Evolutionary conservation across 2,329 filamentous ascomycete species (phyloP), one percentile per base, ranked within the genome.

Genomic region (Fusarium agapanthi): DNA sequence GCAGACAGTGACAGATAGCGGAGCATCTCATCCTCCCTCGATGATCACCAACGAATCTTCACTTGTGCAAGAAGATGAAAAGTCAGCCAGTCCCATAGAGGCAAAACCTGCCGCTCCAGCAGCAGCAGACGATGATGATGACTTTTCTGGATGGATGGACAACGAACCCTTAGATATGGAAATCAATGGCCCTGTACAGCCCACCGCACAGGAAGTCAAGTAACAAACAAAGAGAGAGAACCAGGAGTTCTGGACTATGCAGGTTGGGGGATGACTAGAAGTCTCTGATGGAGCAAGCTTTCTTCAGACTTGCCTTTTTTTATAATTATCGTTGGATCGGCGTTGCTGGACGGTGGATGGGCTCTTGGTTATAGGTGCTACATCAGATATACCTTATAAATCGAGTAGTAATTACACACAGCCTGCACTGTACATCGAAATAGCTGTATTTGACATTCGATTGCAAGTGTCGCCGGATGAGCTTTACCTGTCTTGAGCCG

Each of bases 101-200:
- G 65, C 75, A 26, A 12, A 74, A 22, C 68, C 78, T 6, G 70
- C 70, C 7, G 65, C 69, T 11, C 51, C 73, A 22, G 62, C 61
- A 24, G 61, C 30, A 22, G 74, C 71, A 10, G 77, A 79, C 9
- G 80, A 81, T 4, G 78, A 81, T 3, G 80, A 82, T 20, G 80
- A 80, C 53, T 83, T 79, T 58, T 81, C 81, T 22, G 80, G 79
- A 20, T 82, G 81, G 81, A 76, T 82, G 71, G 80, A 81, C 56
- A 77, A 81, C 28, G 78, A 78, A 45, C 54, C 75, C 22, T 65
- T 76, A 43, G 77, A 78, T n/a, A 65, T 75, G 53, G 76, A 75
- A 43, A 69, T 69, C 18, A 71, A 67, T 26, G 74, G 75, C 30
- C 66, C 75, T 40, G 44, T 70, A 22, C 63, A 57, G 16, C 58